phyloP scores from a whole-genome alignment of 768 basidiomycete species.

The Nidularia sp. region DNA sequence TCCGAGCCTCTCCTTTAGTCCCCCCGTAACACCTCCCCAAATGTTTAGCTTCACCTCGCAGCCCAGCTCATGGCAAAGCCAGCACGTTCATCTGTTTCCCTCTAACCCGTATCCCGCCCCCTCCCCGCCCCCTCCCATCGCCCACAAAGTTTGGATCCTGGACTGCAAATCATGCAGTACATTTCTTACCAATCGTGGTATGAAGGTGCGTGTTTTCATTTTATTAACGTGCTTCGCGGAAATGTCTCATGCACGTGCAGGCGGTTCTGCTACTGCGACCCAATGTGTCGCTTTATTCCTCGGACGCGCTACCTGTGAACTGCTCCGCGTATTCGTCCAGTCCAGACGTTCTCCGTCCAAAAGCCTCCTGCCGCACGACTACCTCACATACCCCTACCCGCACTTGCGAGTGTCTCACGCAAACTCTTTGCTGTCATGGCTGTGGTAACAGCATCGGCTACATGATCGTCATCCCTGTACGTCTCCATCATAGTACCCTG shows the following conservation, averaged over 20 bases:
- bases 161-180: slow-evolving; percentile 71
- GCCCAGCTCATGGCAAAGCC: slow-evolving; percentile 20
- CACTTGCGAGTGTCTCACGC: slow-evolving; percentile 84
- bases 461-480: slow-evolving; percentile 70
- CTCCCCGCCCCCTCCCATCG: slow-evolving; percentile 36
- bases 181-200: slow-evolving; percentile 80
- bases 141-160: slow-evolving; percentile 78
- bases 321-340: slow-evolving; percentile 63
- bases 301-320: slow-evolving; percentile 75
- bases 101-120: slow-evolving; percentile 41
- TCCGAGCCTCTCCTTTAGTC: slow-evolving; percentile 5
- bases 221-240: background rate
- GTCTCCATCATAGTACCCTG: slow-evolving; percentile 5
- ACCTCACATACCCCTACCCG: slow-evolving; percentile 31
- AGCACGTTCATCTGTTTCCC: slow-evolving; percentile 30
- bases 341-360: slow-evolving; percentile 35
- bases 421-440: slow-evolving; percentile 74
- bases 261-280: slow-evolving; percentile 82
- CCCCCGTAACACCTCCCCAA: slow-evolving; percentile 11
- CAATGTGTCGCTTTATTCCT: slow-evolving; percentile 77
- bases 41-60: slow-evolving; percentile 22
- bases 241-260: slow-evolving; percentile 27
- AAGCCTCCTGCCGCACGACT: slow-evolving; percentile 28
- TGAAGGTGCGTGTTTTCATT: slow-evolving; percentile 52
- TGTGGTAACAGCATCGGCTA: slow-evolving; percentile 77